A percentile compares a stretch with the other conserved stretches of the same genome.
Evolutionary conservation across 108 stramenopile species (phyloP).

Genomic region (Seminavis robusta): DNA sequence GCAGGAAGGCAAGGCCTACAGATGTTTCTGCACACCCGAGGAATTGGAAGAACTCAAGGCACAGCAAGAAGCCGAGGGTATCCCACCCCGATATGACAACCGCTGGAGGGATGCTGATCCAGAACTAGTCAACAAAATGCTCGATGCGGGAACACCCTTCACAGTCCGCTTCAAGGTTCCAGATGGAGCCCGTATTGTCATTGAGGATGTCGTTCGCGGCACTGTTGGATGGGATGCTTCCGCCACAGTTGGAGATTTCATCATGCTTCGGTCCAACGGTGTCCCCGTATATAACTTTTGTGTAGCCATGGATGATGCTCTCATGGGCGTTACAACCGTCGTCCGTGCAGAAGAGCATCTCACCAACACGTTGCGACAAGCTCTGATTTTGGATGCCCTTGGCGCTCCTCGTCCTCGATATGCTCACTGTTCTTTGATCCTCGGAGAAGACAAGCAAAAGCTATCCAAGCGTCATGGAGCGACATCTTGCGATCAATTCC

Average conservation of each 20-base stretch:
- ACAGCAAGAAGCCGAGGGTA: slow-evolving; percentile 71
- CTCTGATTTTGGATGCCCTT: slow-evolving; percentile 86
- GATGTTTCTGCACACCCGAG: slow-evolving; percentile 94
- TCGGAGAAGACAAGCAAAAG: slow-evolving; percentile 96
- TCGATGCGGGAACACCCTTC: slow-evolving; percentile 80
- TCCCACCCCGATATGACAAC: slow-evolving; percentile 89
- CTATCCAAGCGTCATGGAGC: slow-evolving; percentile 96
- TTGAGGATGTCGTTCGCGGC: slow-evolving; percentile 94
- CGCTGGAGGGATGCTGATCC: slow-evolving; percentile 96
- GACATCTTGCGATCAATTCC: slow-evolving; percentile 94
- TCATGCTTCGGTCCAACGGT: slow-evolving; percentile 87
- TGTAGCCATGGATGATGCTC: slow-evolving; percentile 96
- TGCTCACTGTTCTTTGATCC: slow-evolving; percentile 96
- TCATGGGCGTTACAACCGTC: slow-evolving; percentile 95
- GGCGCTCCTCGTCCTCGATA: slow-evolving; percentile 86
- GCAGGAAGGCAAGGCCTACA: slow-evolving; percentile 83
- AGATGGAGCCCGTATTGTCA: slow-evolving; percentile 75
- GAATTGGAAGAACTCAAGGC: slow-evolving; percentile 92
- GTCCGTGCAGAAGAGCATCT: slow-evolving; percentile 98
- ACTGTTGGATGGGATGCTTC: slow-evolving; percentile 96
- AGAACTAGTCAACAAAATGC: slow-evolving; percentile 68
- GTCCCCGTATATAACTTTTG: slow-evolving; percentile 99
- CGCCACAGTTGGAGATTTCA: slow-evolving; percentile 95
- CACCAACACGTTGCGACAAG: slow-evolving; percentile 94
- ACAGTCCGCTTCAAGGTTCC: slow-evolving; percentile 92